Conservation (phyloP, 768 basidiomycete species). For the Xerocomellus intermedius region DNA sequence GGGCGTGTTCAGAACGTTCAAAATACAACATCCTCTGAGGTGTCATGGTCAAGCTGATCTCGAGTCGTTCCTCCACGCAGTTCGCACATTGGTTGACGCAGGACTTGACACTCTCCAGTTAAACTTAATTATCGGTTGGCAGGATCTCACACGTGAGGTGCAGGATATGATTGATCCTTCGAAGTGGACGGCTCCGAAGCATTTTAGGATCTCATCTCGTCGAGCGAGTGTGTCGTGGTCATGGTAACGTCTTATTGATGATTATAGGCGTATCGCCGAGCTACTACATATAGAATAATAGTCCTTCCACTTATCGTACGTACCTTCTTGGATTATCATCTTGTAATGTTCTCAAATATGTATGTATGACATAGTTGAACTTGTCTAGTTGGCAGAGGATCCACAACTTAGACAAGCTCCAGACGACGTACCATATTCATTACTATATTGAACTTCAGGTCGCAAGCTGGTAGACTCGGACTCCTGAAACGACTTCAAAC, state of each 20-base stretch:
- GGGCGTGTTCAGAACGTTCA: constrained; percentile 19
- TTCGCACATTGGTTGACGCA: constrained; percentile 12
- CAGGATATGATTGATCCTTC: constrained; percentile 22
- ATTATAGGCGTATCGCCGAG: neutral
- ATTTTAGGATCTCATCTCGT: constrained; percentile 16
- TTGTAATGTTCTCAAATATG: neutral
- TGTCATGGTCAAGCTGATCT: constrained; percentile 17
- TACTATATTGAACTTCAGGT: too few species aligned
- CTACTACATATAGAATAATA: neutral
- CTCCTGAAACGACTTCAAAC: neutral
- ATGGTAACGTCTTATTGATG: constrained; percentile 9
- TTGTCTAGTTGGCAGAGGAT: neutral
- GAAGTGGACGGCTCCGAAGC: constrained; percentile 13
- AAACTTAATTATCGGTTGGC: constrained; percentile 19
- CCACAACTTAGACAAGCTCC: neutral
- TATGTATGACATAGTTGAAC: neutral
- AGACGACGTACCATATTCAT: too few species aligned
- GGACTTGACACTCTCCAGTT: constrained; percentile 11
- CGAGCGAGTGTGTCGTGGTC: constrained; percentile 11
- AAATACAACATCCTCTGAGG: constrained; percentile 17
- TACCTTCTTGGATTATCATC: neutral
- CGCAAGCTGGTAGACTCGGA: too few species aligned
- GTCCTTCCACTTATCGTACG: neutral
- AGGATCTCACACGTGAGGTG: constrained; percentile 17
- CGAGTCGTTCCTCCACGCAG: constrained; percentile 17